Evolutionary conservation across 192 early-diverging fungal genomes (phyloP), one percentile per base, ranked within the genome.

Genomic region (Rhizophagus prolifer): DNA sequence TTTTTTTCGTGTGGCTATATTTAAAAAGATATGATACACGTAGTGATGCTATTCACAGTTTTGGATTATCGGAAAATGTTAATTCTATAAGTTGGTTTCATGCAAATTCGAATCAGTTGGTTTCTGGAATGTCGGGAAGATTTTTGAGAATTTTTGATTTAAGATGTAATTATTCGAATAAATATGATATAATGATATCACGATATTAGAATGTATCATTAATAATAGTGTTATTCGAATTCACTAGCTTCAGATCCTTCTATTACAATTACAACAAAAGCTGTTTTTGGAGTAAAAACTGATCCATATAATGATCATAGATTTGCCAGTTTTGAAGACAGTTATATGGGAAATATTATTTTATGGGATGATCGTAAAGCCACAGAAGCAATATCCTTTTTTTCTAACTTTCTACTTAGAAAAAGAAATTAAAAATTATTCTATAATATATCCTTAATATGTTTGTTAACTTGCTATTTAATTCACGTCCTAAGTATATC

Each of bases 361-460:
- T 73, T 95, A 34, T 95, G 94, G 94, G 94, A 95, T 80, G 77
- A 81, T 19, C 81, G 94, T 62, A 93, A 92, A 61, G 62, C 86
- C 6, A 78, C 82, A 0, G 91, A 92, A 47, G 82, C 93, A 19
- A 87, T 92, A 66, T 87, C 84, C 84, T 81, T 83, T 83, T 61
- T 74, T 60, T 70, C 41, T 44, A 44, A 44, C 10, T 10, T 44
- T 44, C 9, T 44, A 10, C 10, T 70, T 25, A 9, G 16, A 46
- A 47, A 12, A 28, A 28, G 13, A 46, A 26, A 10, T 46, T 12
- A 70, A 28, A 26, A 10, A 28, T 47, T 46, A 26, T 70, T 23
- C n/a, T 6, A 1, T 28, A 47, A 8, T 25, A 5, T 26, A 25
- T 54, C 44, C 21, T 47, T 26, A 21, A 70, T 60, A 26, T 73